These are phyloP conservation scores for Tanacetum coccineum DNA, from an alignment of 129 eudicot genomes.

Conservation along the genomic window DNA sequence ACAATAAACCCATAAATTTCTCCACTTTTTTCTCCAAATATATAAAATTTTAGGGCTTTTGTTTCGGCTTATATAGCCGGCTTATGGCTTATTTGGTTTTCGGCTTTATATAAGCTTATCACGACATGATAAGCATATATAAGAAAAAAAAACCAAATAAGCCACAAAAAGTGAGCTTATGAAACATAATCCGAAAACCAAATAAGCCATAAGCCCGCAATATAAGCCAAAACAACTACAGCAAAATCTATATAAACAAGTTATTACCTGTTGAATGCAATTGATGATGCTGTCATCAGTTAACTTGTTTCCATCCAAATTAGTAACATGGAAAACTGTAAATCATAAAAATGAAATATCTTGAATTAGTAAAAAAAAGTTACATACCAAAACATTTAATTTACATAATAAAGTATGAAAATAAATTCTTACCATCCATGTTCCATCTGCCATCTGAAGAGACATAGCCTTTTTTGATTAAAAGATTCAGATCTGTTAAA, in stretches of 20 bases:
- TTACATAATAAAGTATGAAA: not conserved
- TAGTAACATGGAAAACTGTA: slow-evolving; percentile 92
- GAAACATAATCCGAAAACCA: too few species aligned
- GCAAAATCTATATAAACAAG: not conserved
- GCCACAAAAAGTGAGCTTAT: too few species aligned
- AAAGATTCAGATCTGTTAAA: slow-evolving; percentile 73
- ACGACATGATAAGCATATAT: too few species aligned
- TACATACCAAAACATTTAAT: not conserved
- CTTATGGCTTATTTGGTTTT: too few species aligned
- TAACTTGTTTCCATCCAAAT: slow-evolving; percentile 73
- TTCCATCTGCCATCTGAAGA: slow-evolving; percentile 96
- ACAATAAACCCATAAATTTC: too few species aligned
- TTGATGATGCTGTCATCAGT: slow-evolving; percentile 61
- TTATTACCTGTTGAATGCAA: slow-evolving; percentile 76
- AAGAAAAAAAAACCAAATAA: too few species aligned
- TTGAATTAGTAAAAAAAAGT: not conserved
- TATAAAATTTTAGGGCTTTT: too few species aligned
- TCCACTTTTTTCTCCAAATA: too few species aligned
- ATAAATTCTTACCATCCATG: slow-evolving; percentile 69
- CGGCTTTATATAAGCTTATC: too few species aligned
- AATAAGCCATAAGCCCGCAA: too few species aligned
- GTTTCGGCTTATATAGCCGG: too few species aligned
- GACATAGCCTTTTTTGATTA: slow-evolving; percentile 79
- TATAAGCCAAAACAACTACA: too few species aligned
- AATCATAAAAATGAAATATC: slow-evolving; percentile 1